Percentiles rank a stretch among this genome's conserved stretches.
phyloP scores from a whole-genome alignment of 192 early-diverging fungal genomes.

The Gryganskiella cystojenkinii region DNA sequence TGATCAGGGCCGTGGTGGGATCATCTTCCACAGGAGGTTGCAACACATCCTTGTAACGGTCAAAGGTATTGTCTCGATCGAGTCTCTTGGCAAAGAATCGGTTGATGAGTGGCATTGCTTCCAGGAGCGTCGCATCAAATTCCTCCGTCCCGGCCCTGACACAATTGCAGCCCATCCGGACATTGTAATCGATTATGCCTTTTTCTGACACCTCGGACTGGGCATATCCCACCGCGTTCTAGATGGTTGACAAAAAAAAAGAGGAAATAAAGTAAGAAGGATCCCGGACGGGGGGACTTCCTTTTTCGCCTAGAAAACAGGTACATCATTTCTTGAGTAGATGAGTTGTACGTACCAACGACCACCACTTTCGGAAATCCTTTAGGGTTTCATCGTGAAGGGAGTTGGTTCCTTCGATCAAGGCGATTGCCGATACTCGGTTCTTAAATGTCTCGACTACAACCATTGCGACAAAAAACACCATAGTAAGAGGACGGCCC shows the following conservation, averaged over 20 bases:
- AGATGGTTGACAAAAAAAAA: background rate
- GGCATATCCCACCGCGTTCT: conserved; percentile 29
- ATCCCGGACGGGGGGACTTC: no score
- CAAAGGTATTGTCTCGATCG: conserved; percentile 30
- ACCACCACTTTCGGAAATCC: conserved; percentile 43
- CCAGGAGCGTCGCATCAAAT: conserved; percentile 21
- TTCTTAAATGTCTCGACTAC: conserved; percentile 40
- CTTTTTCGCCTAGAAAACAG: background rate
- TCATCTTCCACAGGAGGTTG: conserved; percentile 14
- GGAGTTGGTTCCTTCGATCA: conserved; percentile 27
- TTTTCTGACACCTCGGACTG: conserved; percentile 18
- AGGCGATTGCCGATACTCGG: conserved; percentile 27
- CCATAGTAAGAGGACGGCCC: no score
- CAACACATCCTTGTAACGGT: conserved; percentile 10
- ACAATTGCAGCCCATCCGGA: conserved; percentile 24
- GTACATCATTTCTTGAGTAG: background rate
- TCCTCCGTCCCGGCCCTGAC: conserved; percentile 11
- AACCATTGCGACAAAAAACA: no score
- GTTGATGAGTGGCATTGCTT: conserved; percentile 11
- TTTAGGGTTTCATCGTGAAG: conserved; percentile 4
- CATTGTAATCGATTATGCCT: conserved; percentile 13
- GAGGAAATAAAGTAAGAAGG: background rate
- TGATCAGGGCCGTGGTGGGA: conserved; percentile 31
- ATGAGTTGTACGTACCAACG: conserved; percentile 14
- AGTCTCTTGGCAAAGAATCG: conserved; percentile 21